Conservation (phyloP, 495 filamentous ascomycete genomes). For the Bacidia gigantensis region DNA sequence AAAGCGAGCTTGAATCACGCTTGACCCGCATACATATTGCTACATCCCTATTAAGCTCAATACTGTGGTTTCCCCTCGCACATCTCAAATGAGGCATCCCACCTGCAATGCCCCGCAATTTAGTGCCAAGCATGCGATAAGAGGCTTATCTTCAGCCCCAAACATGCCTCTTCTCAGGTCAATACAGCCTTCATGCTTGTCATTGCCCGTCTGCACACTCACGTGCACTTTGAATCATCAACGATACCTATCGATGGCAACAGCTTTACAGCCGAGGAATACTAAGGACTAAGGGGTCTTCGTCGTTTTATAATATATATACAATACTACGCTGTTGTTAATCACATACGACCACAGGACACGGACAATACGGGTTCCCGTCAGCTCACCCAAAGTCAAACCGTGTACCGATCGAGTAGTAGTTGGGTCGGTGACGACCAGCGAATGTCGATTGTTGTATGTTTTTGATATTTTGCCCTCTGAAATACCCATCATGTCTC, state of each 20-base stretch:
- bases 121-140: background rate
- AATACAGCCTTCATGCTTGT: no score
- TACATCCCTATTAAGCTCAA: no score
- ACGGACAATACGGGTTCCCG: conserved; percentile 7
- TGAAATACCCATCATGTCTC: no score
- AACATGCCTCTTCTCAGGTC: no score
- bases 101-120: background rate
- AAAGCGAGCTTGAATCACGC: no score
- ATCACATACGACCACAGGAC: conserved; percentile 6
- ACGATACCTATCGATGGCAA: no score
- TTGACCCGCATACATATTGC: no score
- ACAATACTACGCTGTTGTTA: background rate
- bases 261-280: no score
- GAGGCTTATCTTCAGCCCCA: background rate
- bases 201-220: no score
- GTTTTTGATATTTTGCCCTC: conserved; percentile 16
- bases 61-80: background rate
- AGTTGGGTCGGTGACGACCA: conserved; percentile 22
- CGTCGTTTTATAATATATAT: no score
- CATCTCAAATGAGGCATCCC: background rate
- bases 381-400: conserved; percentile 17
- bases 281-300: no score
- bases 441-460: conserved; percentile 18
- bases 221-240: no score
- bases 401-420: conserved; percentile 18